These are phyloP conservation scores for Exophiala calicioides DNA, from an alignment of 2,329 filamentous ascomycete species.

Conservation along the genomic window DNA sequence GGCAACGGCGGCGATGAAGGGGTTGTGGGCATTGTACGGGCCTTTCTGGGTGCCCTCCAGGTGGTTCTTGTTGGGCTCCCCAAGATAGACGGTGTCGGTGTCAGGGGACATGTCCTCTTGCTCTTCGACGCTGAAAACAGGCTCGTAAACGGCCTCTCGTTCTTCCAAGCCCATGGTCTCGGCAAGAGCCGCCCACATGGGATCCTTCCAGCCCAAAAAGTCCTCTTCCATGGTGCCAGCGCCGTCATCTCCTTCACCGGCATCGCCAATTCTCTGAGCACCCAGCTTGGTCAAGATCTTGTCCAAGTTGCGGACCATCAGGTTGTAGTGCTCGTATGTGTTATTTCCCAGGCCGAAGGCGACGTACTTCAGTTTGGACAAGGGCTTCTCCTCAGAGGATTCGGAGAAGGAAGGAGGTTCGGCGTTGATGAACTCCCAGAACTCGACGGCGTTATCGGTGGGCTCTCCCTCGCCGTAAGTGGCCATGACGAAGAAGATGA, in stretches of 20 bases:
- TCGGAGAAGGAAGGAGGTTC: conserved; percentile 81
- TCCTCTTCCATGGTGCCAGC: conserved; percentile 99
- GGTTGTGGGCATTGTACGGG: conserved; percentile 94
- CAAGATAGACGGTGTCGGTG: conserved; percentile 82
- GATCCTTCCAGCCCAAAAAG: conserved; percentile 98
- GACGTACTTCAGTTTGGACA: conserved; percentile 86
- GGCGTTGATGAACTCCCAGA: conserved; percentile 90
- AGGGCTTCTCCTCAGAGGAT: conserved; percentile 60
- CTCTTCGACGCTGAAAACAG: conserved; percentile 80
- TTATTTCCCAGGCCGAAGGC: conserved; percentile 97
- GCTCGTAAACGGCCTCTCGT: conserved; percentile 93
- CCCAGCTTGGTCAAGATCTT: conserved; percentile 78
- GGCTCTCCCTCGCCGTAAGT: conserved; percentile 98
- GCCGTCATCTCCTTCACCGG: conserved; percentile 95
- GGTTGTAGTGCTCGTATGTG: conserved; percentile 99
- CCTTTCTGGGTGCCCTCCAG: conserved; percentile 81
- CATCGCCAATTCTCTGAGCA: conserved; percentile 77
- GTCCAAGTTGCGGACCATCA: conserved; percentile 92
- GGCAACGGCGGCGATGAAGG: conserved; percentile 89
- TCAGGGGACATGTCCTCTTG: conserved; percentile 72
- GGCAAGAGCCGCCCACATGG: conserved; percentile 89
- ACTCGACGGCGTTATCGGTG: conserved; percentile 97
- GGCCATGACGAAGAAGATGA: conserved; percentile 92
- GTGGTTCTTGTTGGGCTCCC: conserved; percentile 95
- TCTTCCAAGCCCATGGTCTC: conserved; percentile 87